These are phyloP conservation scores for Calycina marina DNA, from an alignment of 2,329 filamentous ascomycete genomes.

Conservation along the genomic window DNA sequence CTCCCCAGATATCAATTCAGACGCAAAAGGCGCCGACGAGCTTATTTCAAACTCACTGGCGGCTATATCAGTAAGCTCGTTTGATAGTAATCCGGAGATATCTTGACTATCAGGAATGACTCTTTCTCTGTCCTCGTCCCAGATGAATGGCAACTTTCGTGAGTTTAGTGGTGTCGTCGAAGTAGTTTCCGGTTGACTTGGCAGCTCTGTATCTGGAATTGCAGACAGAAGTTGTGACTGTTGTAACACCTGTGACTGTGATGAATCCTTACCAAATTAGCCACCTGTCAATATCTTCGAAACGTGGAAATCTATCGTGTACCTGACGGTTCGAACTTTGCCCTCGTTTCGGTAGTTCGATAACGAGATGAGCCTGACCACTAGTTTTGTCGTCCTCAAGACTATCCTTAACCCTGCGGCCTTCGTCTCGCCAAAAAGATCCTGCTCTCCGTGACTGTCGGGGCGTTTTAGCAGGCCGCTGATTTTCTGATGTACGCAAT, in stretches of 20 bases:
- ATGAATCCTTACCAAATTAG: conserved; percentile 3
- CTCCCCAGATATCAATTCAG: background rate
- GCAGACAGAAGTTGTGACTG: background rate
- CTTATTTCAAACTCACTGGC: background rate
- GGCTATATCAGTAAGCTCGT: background rate
- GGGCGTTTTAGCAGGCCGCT: conserved; percentile 4
- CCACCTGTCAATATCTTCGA: conserved; percentile 7
- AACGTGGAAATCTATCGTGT: conserved; percentile 6
- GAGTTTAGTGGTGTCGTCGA: no score
- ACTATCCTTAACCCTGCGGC: conserved; percentile 12
- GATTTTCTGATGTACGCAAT: conserved; percentile 4
- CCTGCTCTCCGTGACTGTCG: conserved; percentile 2
- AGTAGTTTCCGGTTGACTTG: no score
- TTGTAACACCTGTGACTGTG: background rate
- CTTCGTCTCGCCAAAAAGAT: conserved; percentile 1
- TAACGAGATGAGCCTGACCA: background rate
- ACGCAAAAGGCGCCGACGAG: background rate
- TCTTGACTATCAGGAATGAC: conserved; percentile 14
- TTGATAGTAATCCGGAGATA: conserved; percentile 5
- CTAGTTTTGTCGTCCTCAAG: conserved; percentile 14
- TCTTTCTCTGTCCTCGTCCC: conserved; percentile 10
- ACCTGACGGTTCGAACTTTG: conserved; percentile 11
- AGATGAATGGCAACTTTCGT: conserved; percentile 6
- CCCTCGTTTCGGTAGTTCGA: conserved; percentile 8
- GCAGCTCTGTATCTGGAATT: conserved; percentile 1